These are phyloP conservation scores for Fusarium oligoseptatum DNA, from an alignment of 2,329 filamentous ascomycete genomes.

Conservation along the genomic window DNA sequence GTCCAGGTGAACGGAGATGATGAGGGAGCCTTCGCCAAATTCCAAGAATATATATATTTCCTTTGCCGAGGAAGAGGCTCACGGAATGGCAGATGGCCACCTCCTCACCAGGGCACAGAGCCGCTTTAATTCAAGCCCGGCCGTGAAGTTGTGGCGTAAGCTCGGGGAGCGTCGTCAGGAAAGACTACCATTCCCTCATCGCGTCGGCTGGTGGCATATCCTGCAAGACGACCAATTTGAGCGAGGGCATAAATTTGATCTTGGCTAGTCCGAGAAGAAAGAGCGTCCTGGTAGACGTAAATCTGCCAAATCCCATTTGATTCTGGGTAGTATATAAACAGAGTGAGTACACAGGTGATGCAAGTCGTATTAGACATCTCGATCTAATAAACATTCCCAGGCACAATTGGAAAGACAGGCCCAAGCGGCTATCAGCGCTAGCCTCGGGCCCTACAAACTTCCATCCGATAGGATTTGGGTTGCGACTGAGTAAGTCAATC, in stretches of 20 bases:
- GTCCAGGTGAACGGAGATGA: not conserved
- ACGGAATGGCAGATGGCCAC: not conserved
- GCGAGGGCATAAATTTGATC: not conserved
- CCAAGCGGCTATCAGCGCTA: not conserved
- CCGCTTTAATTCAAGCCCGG: not conserved
- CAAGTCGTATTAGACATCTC: not conserved
- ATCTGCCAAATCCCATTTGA: not conserved
- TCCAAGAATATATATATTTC: not conserved
- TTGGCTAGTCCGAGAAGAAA: not conserved
- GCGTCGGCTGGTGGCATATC: not conserved
- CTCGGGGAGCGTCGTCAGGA: not conserved
- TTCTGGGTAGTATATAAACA: not conserved
- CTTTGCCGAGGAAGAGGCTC: not conserved
- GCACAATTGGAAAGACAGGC: not conserved
- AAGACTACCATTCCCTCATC: not conserved
- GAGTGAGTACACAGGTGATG: not conserved
- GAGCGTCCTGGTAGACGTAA: too few species aligned
- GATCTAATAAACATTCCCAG: not conserved
- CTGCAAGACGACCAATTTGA: accelerated
- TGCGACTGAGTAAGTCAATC: not conserved
- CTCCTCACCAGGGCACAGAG: not conserved
- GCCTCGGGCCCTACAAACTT: not conserved
- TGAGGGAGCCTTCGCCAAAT: not conserved
- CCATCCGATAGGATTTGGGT: not conserved
- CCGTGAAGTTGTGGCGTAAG: not conserved